Conservation (phyloP, 257 asterid species). For the Plantago elongata region DNA sequence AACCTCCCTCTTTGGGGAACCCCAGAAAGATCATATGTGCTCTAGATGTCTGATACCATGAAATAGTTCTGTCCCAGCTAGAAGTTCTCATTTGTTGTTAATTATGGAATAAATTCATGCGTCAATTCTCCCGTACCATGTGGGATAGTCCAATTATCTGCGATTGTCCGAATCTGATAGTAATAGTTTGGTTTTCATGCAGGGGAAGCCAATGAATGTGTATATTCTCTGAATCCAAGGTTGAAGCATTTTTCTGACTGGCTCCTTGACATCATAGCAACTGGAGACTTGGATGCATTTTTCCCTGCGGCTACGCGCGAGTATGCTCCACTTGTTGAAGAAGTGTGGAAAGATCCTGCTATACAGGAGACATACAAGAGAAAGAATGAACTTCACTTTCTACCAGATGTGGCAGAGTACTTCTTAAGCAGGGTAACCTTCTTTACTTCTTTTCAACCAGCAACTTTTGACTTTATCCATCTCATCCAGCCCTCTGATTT, state of each 20-base stretch:
- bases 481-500: no score
- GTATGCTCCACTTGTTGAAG: conserved; percentile 93
- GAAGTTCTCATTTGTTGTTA: no score
- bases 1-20: no score
- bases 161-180: no score
- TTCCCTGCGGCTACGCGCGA: conserved; percentile 99
- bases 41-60: no score
- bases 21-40: no score
- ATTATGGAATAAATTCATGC: no score
- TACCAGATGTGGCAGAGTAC: conserved; percentile 85
- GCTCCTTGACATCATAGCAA: conserved; percentile 93
- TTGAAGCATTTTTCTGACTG: conserved; percentile 91
- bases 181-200: conserved; percentile 1
- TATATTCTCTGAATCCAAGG: conserved; percentile 75
- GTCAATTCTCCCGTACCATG: no score
- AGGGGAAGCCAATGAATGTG: conserved; percentile 52
- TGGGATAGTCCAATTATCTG: no score
- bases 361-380: conserved; percentile 78
- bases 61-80: no score
- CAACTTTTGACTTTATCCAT: background rate
- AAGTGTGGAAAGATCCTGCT: conserved; percentile 93
- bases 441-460: background rate
- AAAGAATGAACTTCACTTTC: conserved; percentile 79
- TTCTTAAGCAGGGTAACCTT: conserved; percentile 77
- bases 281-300: conserved; percentile 93